Base-by-base conservation (phyloP, 1,284 basidiomycete species). In the Austroboletus novae-zelandiae region DNA sequence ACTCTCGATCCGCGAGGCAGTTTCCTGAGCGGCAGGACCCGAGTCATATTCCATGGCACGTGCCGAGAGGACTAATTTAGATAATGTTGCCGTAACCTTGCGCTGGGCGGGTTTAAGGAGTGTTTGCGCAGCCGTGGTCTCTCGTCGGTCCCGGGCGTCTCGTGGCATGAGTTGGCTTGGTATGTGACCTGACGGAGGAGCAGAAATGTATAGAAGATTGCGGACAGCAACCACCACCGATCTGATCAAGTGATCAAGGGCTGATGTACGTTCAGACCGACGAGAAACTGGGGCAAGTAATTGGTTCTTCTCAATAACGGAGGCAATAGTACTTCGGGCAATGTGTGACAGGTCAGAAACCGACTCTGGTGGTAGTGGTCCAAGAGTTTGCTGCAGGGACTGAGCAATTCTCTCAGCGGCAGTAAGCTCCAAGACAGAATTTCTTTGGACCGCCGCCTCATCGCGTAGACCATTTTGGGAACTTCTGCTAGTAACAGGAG, bases 41-140 rank as follows among this genome's bases (percentile, higher is more conserved):
- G 84, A 84, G 61, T 89, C 85, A 54, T 88, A 89, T 60, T 86
- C 80, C 71, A 89, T 82, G 0, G 87, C 87, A 42, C 88, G 79
- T 23, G 86, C 84, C 8, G 87, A 89, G 2, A 89, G 73, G 9
- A 89, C 86, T 15, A 89, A 71, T 60, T 89, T 82, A 9, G 87
- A 90, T 17, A 89, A 71, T 1, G 87, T 89, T 13, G 87, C 86
- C 3, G 87, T 89, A 27, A 90, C 86, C 59, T 87, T 88, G 37
- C 86, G 76, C 53, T 89, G 87, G 0, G 82, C 81, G 15, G 84
- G 83, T 65, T 89, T 89, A 34, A 89, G 71, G 8, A 86, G 71
- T 4, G 82, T 76, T 57, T 81, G 80, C 0, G 78, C 70, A 7
- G 75, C 67, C 11, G 75, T 68, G 20, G 73, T 69, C 17, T 74